Percentiles rank a stretch among this genome's conserved stretches.
phyloP scores from a whole-genome alignment of 805 yeast species.

The Barnettozyma wickerhamii region DNA sequence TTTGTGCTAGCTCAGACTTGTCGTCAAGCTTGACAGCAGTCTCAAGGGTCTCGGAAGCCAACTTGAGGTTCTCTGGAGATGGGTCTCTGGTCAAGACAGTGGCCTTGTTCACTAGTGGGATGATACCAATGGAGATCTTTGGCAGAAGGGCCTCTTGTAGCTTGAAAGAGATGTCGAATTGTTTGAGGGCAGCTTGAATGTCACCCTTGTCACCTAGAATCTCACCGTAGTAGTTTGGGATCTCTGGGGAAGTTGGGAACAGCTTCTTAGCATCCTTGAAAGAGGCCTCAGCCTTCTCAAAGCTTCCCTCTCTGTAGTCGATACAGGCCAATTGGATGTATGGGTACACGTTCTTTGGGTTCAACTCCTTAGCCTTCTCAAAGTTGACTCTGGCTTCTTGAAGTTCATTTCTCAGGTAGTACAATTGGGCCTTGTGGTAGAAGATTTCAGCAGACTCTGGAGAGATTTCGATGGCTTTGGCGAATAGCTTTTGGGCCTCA shows the following conservation, averaged over 20 bases:
- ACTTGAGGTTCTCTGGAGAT: constrained; percentile 38
- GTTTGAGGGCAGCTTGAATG: constrained; percentile 64
- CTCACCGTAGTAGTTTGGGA: constrained; percentile 95
- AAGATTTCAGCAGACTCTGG: constrained; percentile 75
- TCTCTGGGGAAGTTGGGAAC: constrained; percentile 86
- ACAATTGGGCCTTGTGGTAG: constrained; percentile 93
- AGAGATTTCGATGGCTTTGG: constrained; percentile 63
- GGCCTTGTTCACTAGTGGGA: constrained; percentile 89
- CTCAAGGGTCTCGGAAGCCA: constrained; percentile 61
- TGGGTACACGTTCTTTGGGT: constrained; percentile 74
- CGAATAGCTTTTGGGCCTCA: constrained; percentile 66
- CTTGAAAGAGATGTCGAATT: constrained; percentile 82
- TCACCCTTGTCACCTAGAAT: constrained; percentile 80
- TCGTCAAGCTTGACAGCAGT: constrained; percentile 83
- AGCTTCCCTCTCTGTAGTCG: constrained; percentile 68
- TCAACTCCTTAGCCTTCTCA: constrained; percentile 67
- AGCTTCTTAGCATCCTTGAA: constrained; percentile 66
- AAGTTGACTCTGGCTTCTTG: constrained; percentile 70
- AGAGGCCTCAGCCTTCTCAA: constrained; percentile 54
- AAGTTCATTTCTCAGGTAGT: constrained; percentile 74
- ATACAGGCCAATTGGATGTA: constrained; percentile 92
- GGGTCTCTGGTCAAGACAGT: constrained; percentile 57
- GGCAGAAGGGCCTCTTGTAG: constrained; percentile 63
- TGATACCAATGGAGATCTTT: constrained; percentile 75
- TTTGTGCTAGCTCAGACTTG: constrained; percentile 81